phyloP scores from a whole-genome alignment of 2,329 filamentous ascomycete species.

The Clarireedia hainanense region DNA sequence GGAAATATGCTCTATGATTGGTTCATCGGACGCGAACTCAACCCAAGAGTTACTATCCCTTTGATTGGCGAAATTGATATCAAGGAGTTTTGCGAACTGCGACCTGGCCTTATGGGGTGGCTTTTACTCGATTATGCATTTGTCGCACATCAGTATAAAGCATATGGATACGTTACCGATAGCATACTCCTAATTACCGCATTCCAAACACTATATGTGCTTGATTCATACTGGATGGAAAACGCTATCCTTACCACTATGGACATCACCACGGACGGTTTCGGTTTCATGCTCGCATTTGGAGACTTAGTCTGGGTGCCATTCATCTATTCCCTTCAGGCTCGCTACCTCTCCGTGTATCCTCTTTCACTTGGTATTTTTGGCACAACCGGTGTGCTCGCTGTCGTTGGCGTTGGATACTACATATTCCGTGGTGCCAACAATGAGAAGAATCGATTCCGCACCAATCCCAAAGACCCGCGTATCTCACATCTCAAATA shows the following conservation, averaged over 20 bases:
- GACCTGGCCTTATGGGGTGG: slow-evolving; percentile 89
- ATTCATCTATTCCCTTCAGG: slow-evolving; percentile 78
- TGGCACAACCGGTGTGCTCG: slow-evolving; percentile 57
- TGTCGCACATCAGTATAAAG: slow-evolving; percentile 80
- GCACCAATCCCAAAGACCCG: slow-evolving; percentile 76
- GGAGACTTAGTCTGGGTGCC: slow-evolving; percentile 91
- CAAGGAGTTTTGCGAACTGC: slow-evolving; percentile 81
- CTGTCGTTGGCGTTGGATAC: slow-evolving; percentile 66
- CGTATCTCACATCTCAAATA: slow-evolving; percentile 72
- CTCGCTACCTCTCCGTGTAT: slow-evolving; percentile 75
- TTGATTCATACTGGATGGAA: slow-evolving; percentile 84
- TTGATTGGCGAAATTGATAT: slow-evolving; percentile 81
- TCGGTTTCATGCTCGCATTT: slow-evolving; percentile 91
- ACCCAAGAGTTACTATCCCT: slow-evolving; percentile 74
- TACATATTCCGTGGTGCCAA: slow-evolving; percentile 91
- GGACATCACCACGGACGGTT: slow-evolving; percentile 87
- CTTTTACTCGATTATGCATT: slow-evolving; percentile 78
- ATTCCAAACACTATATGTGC: slow-evolving; percentile 73
- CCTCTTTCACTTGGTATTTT: slow-evolving; percentile 68
- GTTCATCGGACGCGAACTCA: slow-evolving; percentile 93
- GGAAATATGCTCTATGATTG: slow-evolving; percentile 91
- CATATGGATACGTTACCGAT: slow-evolving; percentile 75
- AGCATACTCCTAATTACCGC: slow-evolving; percentile 73
- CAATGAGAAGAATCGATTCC: slow-evolving; percentile 90
- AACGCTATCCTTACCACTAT: slow-evolving; percentile 86